Percentiles rank a stretch among this genome's conserved stretches.
phyloP scores from a whole-genome alignment of 1,284 basidiomycete species.

The Tilletia walkeri region DNA sequence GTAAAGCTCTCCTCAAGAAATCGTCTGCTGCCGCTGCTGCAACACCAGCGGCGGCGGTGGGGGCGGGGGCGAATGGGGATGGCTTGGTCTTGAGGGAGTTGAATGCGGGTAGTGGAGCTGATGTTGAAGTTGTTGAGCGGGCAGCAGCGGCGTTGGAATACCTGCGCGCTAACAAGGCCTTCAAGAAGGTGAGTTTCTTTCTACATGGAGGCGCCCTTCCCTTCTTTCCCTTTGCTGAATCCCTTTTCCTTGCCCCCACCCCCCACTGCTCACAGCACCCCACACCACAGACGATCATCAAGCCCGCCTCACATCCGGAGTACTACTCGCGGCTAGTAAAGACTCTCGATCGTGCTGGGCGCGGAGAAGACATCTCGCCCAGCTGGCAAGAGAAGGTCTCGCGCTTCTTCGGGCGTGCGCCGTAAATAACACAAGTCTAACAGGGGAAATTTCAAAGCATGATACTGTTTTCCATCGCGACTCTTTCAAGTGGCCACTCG shows the following conservation, averaged over 20 bases:
- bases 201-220: background rate
- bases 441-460: background rate
- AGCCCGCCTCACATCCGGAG: conserved; percentile 39
- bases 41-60: background rate
- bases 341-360: conserved; percentile 31
- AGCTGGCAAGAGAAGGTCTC: conserved; percentile 30
- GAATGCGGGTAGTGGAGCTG: background rate
- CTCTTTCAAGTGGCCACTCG: too few species aligned
- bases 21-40: background rate
- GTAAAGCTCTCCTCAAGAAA: conserved; percentile 29
- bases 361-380: conserved; percentile 33
- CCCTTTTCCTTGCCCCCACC: background rate
- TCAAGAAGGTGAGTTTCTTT: conserved; percentile 22
- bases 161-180: conserved; percentile 34
- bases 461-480: background rate
- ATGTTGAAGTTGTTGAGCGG: conserved; percentile 31
- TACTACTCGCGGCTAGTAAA: conserved; percentile 43
- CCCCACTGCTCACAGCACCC: conserved; percentile 22
- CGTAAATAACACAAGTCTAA: background rate
- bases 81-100: background rate
- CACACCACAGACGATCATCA: conserved; percentile 33
- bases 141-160: conserved; percentile 31
- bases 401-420: conserved; percentile 37
- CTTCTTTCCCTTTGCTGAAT: background rate
- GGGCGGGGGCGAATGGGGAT: background rate